Evolutionary conservation across 495 filamentous ascomycete species (phyloP).

Genomic region (Cladorrhinum samala): DNA sequence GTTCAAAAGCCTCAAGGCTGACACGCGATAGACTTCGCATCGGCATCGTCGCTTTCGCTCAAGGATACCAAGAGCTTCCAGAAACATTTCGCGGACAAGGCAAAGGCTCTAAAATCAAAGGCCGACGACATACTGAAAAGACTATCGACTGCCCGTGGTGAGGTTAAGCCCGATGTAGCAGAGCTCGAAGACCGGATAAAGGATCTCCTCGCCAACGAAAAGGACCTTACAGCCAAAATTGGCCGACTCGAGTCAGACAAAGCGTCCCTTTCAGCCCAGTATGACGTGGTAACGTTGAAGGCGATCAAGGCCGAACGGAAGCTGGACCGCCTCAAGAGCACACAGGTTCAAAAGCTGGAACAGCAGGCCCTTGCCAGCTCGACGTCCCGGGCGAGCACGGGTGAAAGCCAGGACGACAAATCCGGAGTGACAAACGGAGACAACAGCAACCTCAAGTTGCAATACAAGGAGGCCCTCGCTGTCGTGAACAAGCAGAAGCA

Average conservation of each 20-base stretch:
- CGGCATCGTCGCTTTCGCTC: conserved; percentile 57
- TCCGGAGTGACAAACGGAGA: conserved; percentile 53
- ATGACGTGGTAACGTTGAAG: conserved; percentile 78
- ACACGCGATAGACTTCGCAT: conserved; percentile 36
- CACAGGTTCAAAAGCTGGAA: conserved; percentile 87
- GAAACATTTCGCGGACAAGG: conserved; percentile 61
- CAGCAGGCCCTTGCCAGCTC: conserved; percentile 70
- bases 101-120: conserved; percentile 40
- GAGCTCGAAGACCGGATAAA: conserved; percentile 69
- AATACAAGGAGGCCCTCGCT: conserved; percentile 66
- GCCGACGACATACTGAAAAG: conserved; percentile 37
- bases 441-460: conserved; percentile 51
- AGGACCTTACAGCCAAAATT: conserved; percentile 68
- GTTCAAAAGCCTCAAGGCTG: no score
- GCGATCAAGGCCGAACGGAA: conserved; percentile 94
- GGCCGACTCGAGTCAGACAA: conserved; percentile 73
- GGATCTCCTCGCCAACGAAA: conserved; percentile 70
- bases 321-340: conserved; percentile 78
- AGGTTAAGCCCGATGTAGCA: conserved; percentile 56
- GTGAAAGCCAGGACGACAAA: conserved; percentile 51
- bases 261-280: conserved; percentile 71
- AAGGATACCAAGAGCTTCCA: conserved; percentile 68
- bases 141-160: conserved; percentile 32
- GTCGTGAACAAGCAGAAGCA: conserved; percentile 76
- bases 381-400: conserved; percentile 44